Conservation (phyloP, 768 basidiomycete genomes). For the Daedalea quercina region DNA sequence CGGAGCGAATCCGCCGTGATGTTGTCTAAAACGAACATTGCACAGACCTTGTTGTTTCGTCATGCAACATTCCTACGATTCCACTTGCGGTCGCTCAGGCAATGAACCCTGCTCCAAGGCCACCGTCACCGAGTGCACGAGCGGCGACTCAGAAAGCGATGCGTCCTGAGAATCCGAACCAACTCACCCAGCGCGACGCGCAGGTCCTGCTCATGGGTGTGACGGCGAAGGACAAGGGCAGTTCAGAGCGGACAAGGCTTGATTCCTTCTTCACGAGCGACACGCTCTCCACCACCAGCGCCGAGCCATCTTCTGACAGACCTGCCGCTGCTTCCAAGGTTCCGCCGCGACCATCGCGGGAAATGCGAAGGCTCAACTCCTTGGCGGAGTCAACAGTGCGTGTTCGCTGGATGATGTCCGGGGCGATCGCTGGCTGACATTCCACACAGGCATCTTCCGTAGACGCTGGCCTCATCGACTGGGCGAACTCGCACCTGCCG, state of each 20-base stretch:
- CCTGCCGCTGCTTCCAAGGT: constrained; percentile 17
- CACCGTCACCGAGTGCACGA: constrained; percentile 84
- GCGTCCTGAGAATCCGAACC: constrained; percentile 78
- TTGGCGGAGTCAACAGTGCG: constrained; percentile 13
- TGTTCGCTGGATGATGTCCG: background rate
- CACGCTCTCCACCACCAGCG: constrained; percentile 26
- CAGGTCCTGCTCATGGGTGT: constrained; percentile 64
- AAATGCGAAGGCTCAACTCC: constrained; percentile 39
- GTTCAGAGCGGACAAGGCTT: constrained; percentile 41
- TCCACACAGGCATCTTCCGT: constrained; percentile 12
- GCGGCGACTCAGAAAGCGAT: constrained; percentile 85
- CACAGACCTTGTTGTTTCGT: constrained; percentile 88
- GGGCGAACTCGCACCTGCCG: constrained; percentile 87
- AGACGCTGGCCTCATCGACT: constrained; percentile 63
- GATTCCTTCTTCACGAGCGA: constrained; percentile 53
- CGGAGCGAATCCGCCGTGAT: background rate
- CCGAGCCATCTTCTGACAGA: constrained; percentile 16
- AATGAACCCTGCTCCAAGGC: constrained; percentile 93
- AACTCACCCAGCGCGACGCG: constrained; percentile 75
- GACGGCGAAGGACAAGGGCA: constrained; percentile 25
- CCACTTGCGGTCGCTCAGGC: constrained; percentile 91
- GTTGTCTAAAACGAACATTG: background rate
- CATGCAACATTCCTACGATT: constrained; percentile 95
- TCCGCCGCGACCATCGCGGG: constrained; percentile 66
- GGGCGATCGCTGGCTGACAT: background rate